Evolutionary conservation across 805 yeast genomes (phyloP).

Genomic region (Myxozyma vanderwaltii): DNA sequence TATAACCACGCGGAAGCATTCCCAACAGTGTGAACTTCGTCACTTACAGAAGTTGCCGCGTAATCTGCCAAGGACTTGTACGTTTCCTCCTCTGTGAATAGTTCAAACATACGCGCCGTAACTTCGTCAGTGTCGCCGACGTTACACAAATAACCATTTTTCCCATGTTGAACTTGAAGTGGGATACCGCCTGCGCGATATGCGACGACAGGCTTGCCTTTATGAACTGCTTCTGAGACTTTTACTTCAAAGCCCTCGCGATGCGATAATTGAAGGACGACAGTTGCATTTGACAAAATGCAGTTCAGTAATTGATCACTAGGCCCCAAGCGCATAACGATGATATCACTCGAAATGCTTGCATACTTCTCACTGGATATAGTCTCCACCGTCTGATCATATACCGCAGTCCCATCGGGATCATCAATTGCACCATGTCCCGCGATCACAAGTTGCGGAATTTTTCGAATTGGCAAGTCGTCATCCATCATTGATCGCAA

Average conservation of each 20-base stretch:
- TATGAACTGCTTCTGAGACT: constrained; percentile 33
- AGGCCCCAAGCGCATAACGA: constrained; percentile 30
- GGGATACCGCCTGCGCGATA: constrained; percentile 32
- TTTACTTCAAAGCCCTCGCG: constrained; percentile 35
- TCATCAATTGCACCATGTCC: constrained; percentile 35
- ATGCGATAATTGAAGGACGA: constrained; percentile 31
- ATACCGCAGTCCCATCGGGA: constrained; percentile 32
- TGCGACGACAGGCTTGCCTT: constrained; percentile 30
- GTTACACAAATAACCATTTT: constrained; percentile 25
- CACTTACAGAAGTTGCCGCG: constrained; percentile 24
- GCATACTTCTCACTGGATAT: constrained; percentile 20
- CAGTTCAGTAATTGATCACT: constrained; percentile 34
- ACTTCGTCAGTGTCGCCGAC: constrained; percentile 30
- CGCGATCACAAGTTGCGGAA: constrained; percentile 34
- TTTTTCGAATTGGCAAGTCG: constrained; percentile 30
- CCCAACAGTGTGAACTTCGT: constrained; percentile 32
- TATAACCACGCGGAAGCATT: constrained; percentile 31
- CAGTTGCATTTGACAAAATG: constrained; percentile 26
- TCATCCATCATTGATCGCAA: constrained; percentile 30
- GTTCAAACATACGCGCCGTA: constrained; percentile 21
- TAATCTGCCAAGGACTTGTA: constrained; percentile 9
- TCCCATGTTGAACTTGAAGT: constrained; percentile 22
- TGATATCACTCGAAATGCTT: constrained; percentile 24
- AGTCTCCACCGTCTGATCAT: constrained; percentile 22
- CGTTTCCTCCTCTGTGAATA: constrained; percentile 14